Evolutionary conservation across 768 basidiomycete genomes (phyloP).

Genomic region (Tulasnella sp.): DNA sequence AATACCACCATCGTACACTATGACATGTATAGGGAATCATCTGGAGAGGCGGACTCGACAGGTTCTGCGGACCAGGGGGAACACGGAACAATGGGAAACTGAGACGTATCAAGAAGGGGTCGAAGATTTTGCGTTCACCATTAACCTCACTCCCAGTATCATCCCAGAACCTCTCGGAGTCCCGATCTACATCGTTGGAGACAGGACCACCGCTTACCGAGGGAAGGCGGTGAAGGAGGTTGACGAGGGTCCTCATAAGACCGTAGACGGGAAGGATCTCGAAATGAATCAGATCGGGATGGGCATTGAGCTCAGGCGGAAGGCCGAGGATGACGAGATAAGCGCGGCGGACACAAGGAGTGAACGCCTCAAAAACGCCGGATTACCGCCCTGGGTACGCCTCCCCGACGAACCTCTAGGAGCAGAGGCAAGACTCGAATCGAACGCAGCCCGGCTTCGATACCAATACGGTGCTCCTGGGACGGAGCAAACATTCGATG

Average conservation of each 20-base stretch:
- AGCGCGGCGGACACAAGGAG: neutral
- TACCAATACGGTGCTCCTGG: neutral
- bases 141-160: constrained; percentile 42
- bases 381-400: constrained; percentile 43
- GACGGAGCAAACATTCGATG: neutral
- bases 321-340: constrained; percentile 34
- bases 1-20: constrained; percentile 35
- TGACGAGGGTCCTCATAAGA: constrained; percentile 30
- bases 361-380: constrained; percentile 6
- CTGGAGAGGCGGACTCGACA: constrained; percentile 41
- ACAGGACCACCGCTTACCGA: constrained; percentile 53
- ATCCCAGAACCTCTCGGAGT: constrained; percentile 24
- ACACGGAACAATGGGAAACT: constrained; percentile 16
- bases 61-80: constrained; percentile 26
- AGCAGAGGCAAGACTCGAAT: constrained; percentile 8
- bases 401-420: neutral
- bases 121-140: constrained; percentile 58
- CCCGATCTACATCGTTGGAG: constrained; percentile 51
- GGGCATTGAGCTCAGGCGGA: constrained; percentile 20
- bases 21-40: constrained; percentile 48
- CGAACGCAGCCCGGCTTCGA: neutral
- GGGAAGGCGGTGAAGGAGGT: constrained; percentile 53
- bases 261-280: constrained; percentile 21
- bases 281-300: constrained; percentile 27
- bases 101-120: constrained; percentile 50